Percentiles rank a stretch among this genome's conserved stretches.
phyloP scores from a whole-genome alignment of 345 rosid species.

The Aquilaria yunnanensis region DNA sequence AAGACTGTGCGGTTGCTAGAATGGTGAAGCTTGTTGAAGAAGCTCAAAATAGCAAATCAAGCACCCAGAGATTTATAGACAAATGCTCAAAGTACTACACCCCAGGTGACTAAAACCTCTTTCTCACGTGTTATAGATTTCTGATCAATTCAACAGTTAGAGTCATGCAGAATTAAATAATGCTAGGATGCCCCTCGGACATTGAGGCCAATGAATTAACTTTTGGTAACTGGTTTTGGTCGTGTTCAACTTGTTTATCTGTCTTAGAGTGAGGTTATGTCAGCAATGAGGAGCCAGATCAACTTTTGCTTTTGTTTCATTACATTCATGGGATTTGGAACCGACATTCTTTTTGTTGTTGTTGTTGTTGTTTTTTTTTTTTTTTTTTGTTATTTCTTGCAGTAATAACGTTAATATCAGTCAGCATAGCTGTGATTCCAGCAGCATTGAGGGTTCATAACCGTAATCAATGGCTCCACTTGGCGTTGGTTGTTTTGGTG shows the following conservation, averaged over 20 bases:
- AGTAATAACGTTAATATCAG: constrained; percentile 51
- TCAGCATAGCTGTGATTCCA: constrained; percentile 48
- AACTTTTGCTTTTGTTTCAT: too few relatives aligned
- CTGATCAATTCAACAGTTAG: background rate
- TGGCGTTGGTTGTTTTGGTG: constrained; percentile 72
- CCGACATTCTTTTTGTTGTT: background rate
- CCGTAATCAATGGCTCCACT: constrained; percentile 46
- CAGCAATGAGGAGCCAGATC: too few relatives aligned
- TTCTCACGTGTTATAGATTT: background rate
- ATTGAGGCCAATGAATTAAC: too few relatives aligned
- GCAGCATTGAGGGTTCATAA: constrained; percentile 28
- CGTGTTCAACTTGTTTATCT: too few relatives aligned
- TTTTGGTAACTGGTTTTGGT: too few relatives aligned
- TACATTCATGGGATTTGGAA: too few relatives aligned
- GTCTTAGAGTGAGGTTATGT: too few relatives aligned
- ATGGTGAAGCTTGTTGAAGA: constrained; percentile 86
- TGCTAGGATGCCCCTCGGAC: too few relatives aligned
- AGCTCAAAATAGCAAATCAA: constrained; percentile 73
- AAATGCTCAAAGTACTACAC: constrained; percentile 61
- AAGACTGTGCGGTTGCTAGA: constrained; percentile 73
- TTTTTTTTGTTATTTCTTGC: constrained; percentile 19
- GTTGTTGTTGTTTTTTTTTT: background rate
- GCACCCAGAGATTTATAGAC: constrained; percentile 61
- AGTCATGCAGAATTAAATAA: background rate
- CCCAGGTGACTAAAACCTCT: constrained; percentile 43